Evolutionary conservation across 73 alveolate species (phyloP), one percentile per base, ranked within the genome.

Genomic region (Tetrahymena thermophila): DNA sequence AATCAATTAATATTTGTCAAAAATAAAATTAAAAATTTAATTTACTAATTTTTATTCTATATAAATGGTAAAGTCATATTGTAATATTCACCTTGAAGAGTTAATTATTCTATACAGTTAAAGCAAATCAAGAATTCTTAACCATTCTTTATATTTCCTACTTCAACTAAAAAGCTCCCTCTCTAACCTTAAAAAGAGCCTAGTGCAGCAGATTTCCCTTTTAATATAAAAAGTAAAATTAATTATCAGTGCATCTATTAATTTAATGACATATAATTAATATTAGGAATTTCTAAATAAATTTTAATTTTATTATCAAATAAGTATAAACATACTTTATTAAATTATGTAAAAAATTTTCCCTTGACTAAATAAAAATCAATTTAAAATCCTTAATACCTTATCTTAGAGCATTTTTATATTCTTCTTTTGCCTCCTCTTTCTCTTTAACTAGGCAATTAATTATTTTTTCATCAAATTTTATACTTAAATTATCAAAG

Each of bases 111-210:
- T 34, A 43, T 85, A 85, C 43, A 85, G 10, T 57, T 37, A 50
- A 96, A n/a, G 16, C 25, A 89, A 11, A 97, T 1, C 5, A 83
- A 35, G 7, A 95, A 94, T 34, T 95, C 95, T 19, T 96, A 28
- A 34, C 56, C 25, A 16, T 97, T 94, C 7, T 97, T 97, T 31
- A 97, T 43, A 71, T 96, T 96, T 1, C 98, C 98, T 16, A 97
- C 28, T 85, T 93, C 94, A 28, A 96, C 56, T 85, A 94, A 93
- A n/a, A 96, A 40, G 84, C 94, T n/a, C 56, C 95, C 97, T 56
- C 56, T 96, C n/a, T n/a, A n/a, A n/a, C n/a, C n/a, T n/a, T n/a
- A n/a, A n/a, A n/a, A n/a, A n/a, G n/a, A n/a, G n/a, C n/a, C n/a
- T n/a, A n/a, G n/a, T n/a, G n/a, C n/a, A n/a, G n/a, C n/a, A n/a